Evolutionary conservation across 164 flowering plant species (phyloP).

Genomic region (Kalanchoe fedtschenkoi): DNA sequence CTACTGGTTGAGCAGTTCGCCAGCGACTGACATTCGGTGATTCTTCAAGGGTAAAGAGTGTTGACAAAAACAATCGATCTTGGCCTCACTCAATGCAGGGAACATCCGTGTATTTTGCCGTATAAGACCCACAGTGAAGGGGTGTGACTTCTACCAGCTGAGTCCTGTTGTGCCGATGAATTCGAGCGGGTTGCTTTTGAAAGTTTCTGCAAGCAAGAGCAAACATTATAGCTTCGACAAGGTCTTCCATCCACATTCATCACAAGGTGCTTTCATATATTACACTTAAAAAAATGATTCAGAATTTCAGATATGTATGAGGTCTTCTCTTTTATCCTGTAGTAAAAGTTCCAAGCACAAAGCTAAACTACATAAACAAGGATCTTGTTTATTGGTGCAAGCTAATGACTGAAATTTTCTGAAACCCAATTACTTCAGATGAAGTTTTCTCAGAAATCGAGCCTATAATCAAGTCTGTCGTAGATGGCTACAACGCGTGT

Average conservation of each 20-base stretch:
- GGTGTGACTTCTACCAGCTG: constrained; percentile 16
- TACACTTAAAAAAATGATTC: neutral
- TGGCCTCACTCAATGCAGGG: constrained; percentile 24
- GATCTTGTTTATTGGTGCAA: neutral
- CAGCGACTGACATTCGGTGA: neutral
- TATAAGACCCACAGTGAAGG: constrained; percentile 30
- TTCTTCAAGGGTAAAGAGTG: neutral
- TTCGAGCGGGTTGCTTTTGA: constrained; percentile 26
- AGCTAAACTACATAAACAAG: neutral
- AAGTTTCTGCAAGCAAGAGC: constrained; percentile 27
- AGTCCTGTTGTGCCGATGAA: constrained; percentile 26
- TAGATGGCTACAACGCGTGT: constrained; percentile 68
- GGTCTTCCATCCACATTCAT: constrained; percentile 44
- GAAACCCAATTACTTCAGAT: constrained; percentile 22
- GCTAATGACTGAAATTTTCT: neutral
- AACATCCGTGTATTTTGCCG: constrained; percentile 59
- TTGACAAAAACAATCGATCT: neutral
- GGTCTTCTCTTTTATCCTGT: neutral
- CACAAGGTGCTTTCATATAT: constrained; percentile 33
- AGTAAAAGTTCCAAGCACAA: neutral
- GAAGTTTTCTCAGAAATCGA: constrained; percentile 55
- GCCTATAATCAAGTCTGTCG: constrained; percentile 49
- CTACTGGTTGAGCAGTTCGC: neutral
- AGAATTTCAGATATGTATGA: neutral
- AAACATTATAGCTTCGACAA: constrained; percentile 41